Evolutionary conservation across 805 yeast species (phyloP).

Genomic region (Starmera amethionina): DNA sequence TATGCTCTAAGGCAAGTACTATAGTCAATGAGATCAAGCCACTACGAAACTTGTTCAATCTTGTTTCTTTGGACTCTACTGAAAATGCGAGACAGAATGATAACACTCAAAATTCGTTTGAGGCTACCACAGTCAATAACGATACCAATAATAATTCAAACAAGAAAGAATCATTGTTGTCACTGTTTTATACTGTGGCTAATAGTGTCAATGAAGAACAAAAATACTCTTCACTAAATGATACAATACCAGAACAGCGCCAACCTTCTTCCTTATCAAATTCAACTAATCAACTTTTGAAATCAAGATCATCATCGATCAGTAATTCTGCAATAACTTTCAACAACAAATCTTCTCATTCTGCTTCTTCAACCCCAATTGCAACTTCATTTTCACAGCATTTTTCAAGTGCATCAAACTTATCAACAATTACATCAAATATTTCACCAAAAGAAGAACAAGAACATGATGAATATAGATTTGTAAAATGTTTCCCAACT

Average conservation of each 20-base stretch:
- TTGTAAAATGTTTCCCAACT: constrained; percentile 75
- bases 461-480: constrained; percentile 50
- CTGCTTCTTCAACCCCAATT: constrained; percentile 1
- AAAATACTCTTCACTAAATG: neutral
- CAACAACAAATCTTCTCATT: constrained; percentile 2
- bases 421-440: neutral
- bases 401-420: neutral
- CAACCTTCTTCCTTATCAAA: neutral
- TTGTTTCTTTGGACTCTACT: neutral
- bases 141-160: neutral
- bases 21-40: constrained; percentile 6
- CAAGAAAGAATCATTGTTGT: constrained; percentile 20
- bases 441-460: constrained; percentile 4
- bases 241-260: neutral
- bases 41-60: constrained; percentile 8
- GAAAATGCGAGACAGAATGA: neutral
- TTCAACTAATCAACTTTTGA: neutral
- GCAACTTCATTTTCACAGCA: neutral
- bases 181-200: constrained; percentile 25
- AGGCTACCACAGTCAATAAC: neutral
- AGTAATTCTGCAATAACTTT: neutral
- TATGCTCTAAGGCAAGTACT: constrained; percentile 6
- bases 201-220: constrained; percentile 5
- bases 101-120: neutral
- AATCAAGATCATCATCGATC: constrained; percentile 3